A percentile compares a stretch with the other conserved stretches of the same genome.
These are phyloP conservation scores for Moesziomyces aphidis DNA, from an alignment of 1,284 basidiomycete genomes.

Conservation along the genomic window DNA sequence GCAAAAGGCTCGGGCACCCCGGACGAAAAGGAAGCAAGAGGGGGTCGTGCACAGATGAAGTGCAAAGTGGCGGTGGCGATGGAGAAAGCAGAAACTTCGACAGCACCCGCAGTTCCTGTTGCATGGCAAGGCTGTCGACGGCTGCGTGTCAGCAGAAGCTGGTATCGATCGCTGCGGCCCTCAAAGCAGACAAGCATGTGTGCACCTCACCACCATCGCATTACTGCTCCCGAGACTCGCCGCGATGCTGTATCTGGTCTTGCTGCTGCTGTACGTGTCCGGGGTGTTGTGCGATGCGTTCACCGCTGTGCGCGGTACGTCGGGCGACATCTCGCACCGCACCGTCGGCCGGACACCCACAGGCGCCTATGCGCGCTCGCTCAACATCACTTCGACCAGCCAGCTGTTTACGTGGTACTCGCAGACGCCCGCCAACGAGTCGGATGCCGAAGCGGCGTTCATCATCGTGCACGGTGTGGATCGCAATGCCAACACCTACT, in stretches of 20 bases:
- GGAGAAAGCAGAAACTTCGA: too few relatives aligned
- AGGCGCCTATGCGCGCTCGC: slow-evolving; percentile 27
- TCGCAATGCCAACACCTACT: slow-evolving; percentile 55
- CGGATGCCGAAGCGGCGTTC: slow-evolving; percentile 42
- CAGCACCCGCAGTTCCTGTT: too few relatives aligned
- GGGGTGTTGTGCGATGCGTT: slow-evolving; percentile 21
- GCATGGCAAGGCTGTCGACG: too few relatives aligned
- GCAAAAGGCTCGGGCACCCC: too few relatives aligned
- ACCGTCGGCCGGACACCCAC: slow-evolving; percentile 11
- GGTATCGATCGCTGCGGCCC: too few relatives aligned
- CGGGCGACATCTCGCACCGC: slow-evolving; percentile 11
- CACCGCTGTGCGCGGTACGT: slow-evolving; percentile 26
- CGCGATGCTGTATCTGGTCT: neutral
- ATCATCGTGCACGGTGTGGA: slow-evolving; percentile 57
- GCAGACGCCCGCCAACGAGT: slow-evolving; percentile 40
- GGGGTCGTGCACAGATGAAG: too few relatives aligned
- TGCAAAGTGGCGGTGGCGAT: too few relatives aligned
- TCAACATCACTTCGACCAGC: slow-evolving; percentile 9
- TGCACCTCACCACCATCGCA: too few relatives aligned
- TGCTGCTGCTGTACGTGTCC: neutral
- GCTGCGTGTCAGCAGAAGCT: too few relatives aligned
- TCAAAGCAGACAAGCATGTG: too few relatives aligned
- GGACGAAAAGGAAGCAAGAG: too few relatives aligned
- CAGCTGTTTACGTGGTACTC: slow-evolving; percentile 51
- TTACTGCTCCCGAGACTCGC: too few relatives aligned